Base-by-base conservation (phyloP, 2,329 filamentous ascomycete genomes). In the Sporothrix inflata region DNA sequence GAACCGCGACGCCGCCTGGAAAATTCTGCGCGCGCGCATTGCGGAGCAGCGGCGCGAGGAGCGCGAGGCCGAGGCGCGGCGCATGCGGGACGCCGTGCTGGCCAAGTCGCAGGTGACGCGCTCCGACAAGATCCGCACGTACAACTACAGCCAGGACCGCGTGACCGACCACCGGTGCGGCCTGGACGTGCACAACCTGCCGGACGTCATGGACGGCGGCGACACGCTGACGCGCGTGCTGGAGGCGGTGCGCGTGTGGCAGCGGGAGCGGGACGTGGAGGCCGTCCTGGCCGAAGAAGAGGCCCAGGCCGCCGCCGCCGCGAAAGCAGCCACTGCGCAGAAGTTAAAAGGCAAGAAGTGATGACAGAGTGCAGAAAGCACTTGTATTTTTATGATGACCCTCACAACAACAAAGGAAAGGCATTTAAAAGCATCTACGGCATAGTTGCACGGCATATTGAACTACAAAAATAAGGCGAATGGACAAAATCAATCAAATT, bases 71-170 rank as follows among this genome's bases (percentile, higher is more conserved):
- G 90, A 95, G 79, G 87, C 94, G 38, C 85, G 90, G 21, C 86
- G 85, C 27, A 80, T 98, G 81, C 86, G 94, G 71, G 88, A 94
- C 79, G 93, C 91, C 75, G 93, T 94, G 3, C 87, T 97, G 75
- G 90, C 92, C 47, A 88, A 90, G 76, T 90, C 94, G 72, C 91
- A 91, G 77, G 94, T 96, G 83, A 96, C 94, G 6, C 88, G 96
- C 55, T 93, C 93, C 63, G 94, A 98, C 83, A 99, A 99, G 84
- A 91, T 99, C 73, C 86, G 94, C 74, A 98, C 94, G 0, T 98
- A 98, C 81, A 97, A 98, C 80, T 90, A 88, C 81, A 84, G 83
- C 74, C 88, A 89, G 79, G 87, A 94, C 81, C 86, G 94, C 57
- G 94, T 96, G 76, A 97, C 94, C 1, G 94, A 98, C 78, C 94